Percentiles rank a stretch among this genome's conserved stretches.
Evolutionary conservation across 768 basidiomycete genomes (phyloP).

Genomic region (Paxillus rubicundulus): DNA sequence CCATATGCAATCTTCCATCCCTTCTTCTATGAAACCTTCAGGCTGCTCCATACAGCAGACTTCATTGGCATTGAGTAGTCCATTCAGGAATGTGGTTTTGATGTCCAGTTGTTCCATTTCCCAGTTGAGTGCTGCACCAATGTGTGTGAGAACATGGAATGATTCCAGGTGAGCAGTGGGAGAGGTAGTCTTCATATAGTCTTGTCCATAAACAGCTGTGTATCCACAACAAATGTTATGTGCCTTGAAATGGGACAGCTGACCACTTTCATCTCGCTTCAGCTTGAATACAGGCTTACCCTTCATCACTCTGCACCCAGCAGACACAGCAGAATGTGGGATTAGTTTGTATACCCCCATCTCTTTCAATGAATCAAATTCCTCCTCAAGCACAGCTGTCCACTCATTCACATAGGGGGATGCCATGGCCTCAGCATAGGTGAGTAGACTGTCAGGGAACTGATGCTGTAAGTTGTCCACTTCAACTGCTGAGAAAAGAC

Average conservation of each 20-base stretch:
- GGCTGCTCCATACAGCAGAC: conserved; percentile 36
- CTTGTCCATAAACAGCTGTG: conserved; percentile 39
- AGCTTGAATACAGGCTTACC: conserved; percentile 27
- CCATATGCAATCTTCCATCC: conserved; percentile 12
- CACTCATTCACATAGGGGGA: conserved; percentile 17
- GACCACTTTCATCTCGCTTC: conserved; percentile 20
- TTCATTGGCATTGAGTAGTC: conserved; percentile 29
- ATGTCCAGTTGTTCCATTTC: too few relatives aligned
- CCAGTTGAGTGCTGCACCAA: too few relatives aligned
- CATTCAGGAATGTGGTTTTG: conserved; percentile 42
- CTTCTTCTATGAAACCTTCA: conserved; percentile 21
- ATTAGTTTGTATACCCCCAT: conserved; percentile 21
- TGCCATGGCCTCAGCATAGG: conserved; percentile 18
- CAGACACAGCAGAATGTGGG: conserved; percentile 14
- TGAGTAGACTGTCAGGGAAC: conserved; percentile 17
- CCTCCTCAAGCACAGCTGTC: conserved; percentile 20
- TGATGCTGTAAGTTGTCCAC: not conserved
- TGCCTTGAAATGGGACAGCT: conserved; percentile 32
- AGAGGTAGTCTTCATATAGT: conserved; percentile 42
- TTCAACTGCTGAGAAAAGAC: not conserved
- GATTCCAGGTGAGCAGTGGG: too few relatives aligned
- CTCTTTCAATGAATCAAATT: conserved; percentile 15
- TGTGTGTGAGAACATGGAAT: too few relatives aligned
- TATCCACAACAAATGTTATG: conserved; percentile 42
- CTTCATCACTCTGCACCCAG: conserved; percentile 24